Percentiles rank a stretch among this genome's conserved stretches.
Evolutionary conservation across 2,329 filamentous ascomycete species (phyloP).

Genomic region (Didymella segeticola): DNA sequence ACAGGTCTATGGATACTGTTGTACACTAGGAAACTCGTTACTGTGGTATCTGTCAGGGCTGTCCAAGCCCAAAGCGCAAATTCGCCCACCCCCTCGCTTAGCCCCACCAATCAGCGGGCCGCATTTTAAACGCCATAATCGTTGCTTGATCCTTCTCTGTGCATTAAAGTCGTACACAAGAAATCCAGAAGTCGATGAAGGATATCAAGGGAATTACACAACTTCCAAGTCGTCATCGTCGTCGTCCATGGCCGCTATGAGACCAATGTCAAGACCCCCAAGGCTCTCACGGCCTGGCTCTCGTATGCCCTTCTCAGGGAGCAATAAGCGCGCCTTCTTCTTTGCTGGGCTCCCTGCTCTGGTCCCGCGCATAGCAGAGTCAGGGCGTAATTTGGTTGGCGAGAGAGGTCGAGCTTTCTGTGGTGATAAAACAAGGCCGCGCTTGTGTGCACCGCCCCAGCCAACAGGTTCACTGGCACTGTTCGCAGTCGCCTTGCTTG

Average conservation of each 20-base stretch:
- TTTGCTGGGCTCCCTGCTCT: slow-evolving; percentile 50
- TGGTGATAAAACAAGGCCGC: slow-evolving; percentile 49
- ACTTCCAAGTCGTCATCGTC: slow-evolving; percentile 59
- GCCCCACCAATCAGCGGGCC: slow-evolving; percentile 37
- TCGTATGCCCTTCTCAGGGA: slow-evolving; percentile 57
- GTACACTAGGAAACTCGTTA: slow-evolving; percentile 26
- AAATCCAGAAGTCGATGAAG: neutral
- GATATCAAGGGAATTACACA: slow-evolving; percentile 45
- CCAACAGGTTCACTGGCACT: slow-evolving; percentile 50
- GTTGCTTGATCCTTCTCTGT: slow-evolving; percentile 2
- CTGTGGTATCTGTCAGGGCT: slow-evolving; percentile 18
- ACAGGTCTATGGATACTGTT: slow-evolving; percentile 16
- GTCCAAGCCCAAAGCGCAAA: slow-evolving; percentile 20
- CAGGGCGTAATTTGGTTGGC: slow-evolving; percentile 12
- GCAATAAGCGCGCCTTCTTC: slow-evolving; percentile 56
- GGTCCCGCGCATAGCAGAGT: slow-evolving; percentile 36
- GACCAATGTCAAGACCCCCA: slow-evolving; percentile 43
- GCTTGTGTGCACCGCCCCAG: slow-evolving; percentile 56
- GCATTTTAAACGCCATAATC: slow-evolving; percentile 28
- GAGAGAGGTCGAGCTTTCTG: slow-evolving; percentile 32
- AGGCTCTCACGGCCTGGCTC: slow-evolving; percentile 58
- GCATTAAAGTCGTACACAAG: slow-evolving; percentile 11
- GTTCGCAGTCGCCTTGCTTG: slow-evolving; percentile 38
- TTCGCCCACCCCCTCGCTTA: slow-evolving; percentile 37
- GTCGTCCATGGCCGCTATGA: slow-evolving; percentile 49